These are phyloP conservation scores for Tothia fuscella DNA, from an alignment of 2,329 filamentous ascomycete species.

Conservation along the genomic window DNA sequence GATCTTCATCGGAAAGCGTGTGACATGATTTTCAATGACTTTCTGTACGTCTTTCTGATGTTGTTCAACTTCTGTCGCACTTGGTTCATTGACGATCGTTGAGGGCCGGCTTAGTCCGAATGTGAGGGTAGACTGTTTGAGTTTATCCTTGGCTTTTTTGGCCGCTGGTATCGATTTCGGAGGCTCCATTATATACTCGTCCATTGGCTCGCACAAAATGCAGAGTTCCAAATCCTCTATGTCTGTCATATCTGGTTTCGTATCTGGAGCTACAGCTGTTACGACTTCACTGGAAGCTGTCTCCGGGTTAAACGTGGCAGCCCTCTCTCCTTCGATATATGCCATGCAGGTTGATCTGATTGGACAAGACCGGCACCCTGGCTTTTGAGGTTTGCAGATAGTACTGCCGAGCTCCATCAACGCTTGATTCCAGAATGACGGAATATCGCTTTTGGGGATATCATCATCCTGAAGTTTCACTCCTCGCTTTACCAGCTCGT, in stretches of 20 bases:
- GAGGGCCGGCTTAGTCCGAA: conserved; percentile 1
- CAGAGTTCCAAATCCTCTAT: conserved; percentile 10
- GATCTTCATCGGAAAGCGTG: conserved; percentile 23
- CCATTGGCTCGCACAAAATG: conserved; percentile 8
- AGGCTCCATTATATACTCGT: not conserved
- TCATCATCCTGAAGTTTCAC: not conserved
- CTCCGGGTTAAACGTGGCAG: conserved; percentile 14
- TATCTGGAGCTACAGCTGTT: too few species aligned
- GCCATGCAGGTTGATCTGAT: conserved; percentile 22
- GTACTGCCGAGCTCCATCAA: conserved; percentile 56
- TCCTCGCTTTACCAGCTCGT: conserved; percentile 22
- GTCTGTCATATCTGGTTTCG: conserved; percentile 17
- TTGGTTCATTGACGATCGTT: not conserved
- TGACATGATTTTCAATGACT: conserved; percentile 1
- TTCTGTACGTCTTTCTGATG: not conserved
- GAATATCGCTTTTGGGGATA: conserved; percentile 28
- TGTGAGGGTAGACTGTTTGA: not conserved
- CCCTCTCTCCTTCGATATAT: conserved; percentile 20
- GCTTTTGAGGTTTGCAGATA: conserved; percentile 44
- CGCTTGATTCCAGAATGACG: conserved; percentile 51
- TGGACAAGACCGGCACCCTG: conserved; percentile 36
- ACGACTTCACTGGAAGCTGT: conserved; percentile 10
- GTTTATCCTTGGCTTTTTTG: not conserved
- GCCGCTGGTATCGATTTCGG: not conserved
- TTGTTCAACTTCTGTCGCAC: not conserved